Conservation (phyloP, 2,329 filamentous ascomycete species). For the Fusarium pilosicola region DNA sequence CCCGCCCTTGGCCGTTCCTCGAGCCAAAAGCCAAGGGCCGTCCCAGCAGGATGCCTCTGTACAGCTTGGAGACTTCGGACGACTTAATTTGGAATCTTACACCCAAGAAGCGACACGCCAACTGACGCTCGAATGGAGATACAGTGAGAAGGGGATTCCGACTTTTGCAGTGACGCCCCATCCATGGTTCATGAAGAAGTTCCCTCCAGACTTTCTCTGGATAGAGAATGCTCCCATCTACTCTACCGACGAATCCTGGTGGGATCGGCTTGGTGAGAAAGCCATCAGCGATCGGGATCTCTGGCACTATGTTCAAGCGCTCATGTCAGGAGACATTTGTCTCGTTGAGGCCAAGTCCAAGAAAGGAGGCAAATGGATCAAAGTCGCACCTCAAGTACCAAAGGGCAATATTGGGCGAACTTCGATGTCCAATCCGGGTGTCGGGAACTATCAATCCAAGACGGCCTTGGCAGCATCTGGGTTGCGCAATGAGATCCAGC, state of each 20-base stretch:
- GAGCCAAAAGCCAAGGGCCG: background rate
- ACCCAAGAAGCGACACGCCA: constrained; percentile 6
- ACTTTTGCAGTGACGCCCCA: constrained; percentile 31
- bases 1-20: constrained; percentile 16
- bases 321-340: constrained; percentile 38
- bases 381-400: constrained; percentile 5
- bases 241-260: constrained; percentile 15
- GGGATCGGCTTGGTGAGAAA: constrained; percentile 9
- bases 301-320: constrained; percentile 30
- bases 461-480: constrained; percentile 3
- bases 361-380: constrained; percentile 25
- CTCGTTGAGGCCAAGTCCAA: constrained; percentile 33
- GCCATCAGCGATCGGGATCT: constrained; percentile 4
- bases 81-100: constrained; percentile 11
- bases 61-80: constrained; percentile 23
- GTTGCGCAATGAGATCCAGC: constrained; percentile 21
- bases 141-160: constrained; percentile 40
- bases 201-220: constrained; percentile 36
- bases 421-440: background rate
- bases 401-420: background rate
- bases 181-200: background rate
- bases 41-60: background rate
- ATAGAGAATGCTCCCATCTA: constrained; percentile 11
- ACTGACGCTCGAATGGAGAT: constrained; percentile 25
- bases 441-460: constrained; percentile 2